These are phyloP conservation scores for Moricandia arvensis DNA, from an alignment of 345 rosid species.

Conservation along the genomic window DNA sequence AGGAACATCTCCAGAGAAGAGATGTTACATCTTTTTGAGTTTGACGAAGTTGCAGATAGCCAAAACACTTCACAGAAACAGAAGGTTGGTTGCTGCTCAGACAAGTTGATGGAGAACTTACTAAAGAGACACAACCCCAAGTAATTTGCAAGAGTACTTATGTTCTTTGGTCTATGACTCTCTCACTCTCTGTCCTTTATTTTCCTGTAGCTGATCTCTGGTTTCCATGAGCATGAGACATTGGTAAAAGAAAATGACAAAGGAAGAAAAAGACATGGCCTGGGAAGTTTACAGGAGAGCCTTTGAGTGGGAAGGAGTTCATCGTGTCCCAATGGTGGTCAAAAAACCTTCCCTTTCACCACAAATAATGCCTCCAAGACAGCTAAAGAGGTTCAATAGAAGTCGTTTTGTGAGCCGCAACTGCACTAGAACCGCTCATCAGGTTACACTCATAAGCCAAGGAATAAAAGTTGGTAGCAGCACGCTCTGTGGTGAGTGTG, in stretches of 20 bases:
- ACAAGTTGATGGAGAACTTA: conserved; percentile 82
- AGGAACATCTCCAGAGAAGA: conserved; percentile 95
- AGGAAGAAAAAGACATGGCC: conserved; percentile 99
- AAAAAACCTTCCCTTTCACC: conserved; percentile 47
- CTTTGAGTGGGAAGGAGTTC: conserved; percentile 53
- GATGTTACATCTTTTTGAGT: conserved; percentile 97
- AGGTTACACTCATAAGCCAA: conserved; percentile 94
- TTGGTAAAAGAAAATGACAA: conserved; percentile 91
- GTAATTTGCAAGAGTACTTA: conserved; percentile 36
- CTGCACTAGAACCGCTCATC: conserved; percentile 79
- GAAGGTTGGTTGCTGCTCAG: conserved; percentile 71
- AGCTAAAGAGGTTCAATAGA: conserved; percentile 47
- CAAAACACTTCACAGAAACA: conserved; percentile 47
- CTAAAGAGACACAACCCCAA: conserved; percentile 73
- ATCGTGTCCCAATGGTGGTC: conserved; percentile 49
- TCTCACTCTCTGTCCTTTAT: neutral
- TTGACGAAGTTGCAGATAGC: conserved; percentile 54
- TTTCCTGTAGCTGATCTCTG: conserved; percentile 65
- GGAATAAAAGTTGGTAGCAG: conserved; percentile 67
- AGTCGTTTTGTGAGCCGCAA: conserved; percentile 50
- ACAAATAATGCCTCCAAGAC: conserved; percentile 18
- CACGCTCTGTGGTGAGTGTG: conserved; percentile 94
- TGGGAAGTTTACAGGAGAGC: conserved; percentile 29
- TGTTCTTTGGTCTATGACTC: neutral
- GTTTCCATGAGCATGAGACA: conserved; percentile 95